Evolutionary conservation across 768 basidiomycete species (phyloP).

Genomic region (Mycena pura): DNA sequence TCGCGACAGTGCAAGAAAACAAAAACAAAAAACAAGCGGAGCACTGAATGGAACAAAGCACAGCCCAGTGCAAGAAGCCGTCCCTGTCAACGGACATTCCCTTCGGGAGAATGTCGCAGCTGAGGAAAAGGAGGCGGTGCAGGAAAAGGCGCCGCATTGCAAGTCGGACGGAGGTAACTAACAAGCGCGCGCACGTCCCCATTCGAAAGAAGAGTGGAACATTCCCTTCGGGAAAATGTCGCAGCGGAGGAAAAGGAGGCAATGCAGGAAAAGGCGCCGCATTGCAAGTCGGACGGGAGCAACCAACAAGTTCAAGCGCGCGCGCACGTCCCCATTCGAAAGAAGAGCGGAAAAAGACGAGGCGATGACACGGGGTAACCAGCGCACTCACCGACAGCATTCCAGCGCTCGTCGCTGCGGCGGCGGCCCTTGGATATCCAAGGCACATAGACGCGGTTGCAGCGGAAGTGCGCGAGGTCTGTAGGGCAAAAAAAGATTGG

Average conservation of each 20-base stretch:
- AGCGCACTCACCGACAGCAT: slow-evolving; percentile 35
- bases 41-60: too few relatives aligned
- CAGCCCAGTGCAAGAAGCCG: too few relatives aligned
- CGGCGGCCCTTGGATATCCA: slow-evolving; percentile 53
- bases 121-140: too few relatives aligned
- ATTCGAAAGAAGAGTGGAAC: background rate
- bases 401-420: slow-evolving; percentile 41
- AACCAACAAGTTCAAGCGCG: too few relatives aligned
- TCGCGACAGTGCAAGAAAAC: too few relatives aligned
- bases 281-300: background rate
- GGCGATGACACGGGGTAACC: background rate
- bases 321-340: too few relatives aligned
- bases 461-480: slow-evolving; percentile 52
- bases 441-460: slow-evolving; percentile 54
- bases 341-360: background rate
- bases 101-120: too few relatives aligned
- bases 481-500: background rate
- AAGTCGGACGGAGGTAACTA: background rate
- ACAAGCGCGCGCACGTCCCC: too few relatives aligned
- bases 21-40: too few relatives aligned
- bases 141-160: slow-evolving; percentile 17
- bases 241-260: too few relatives aligned
- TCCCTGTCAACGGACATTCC: too few relatives aligned
- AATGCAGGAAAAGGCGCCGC: slow-evolving; percentile 14
- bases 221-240: too few relatives aligned